Evolutionary conservation across 768 basidiomycete genomes (phyloP), one percentile per base, ranked within the genome.

Genomic region (Mycena vitilis): DNA sequence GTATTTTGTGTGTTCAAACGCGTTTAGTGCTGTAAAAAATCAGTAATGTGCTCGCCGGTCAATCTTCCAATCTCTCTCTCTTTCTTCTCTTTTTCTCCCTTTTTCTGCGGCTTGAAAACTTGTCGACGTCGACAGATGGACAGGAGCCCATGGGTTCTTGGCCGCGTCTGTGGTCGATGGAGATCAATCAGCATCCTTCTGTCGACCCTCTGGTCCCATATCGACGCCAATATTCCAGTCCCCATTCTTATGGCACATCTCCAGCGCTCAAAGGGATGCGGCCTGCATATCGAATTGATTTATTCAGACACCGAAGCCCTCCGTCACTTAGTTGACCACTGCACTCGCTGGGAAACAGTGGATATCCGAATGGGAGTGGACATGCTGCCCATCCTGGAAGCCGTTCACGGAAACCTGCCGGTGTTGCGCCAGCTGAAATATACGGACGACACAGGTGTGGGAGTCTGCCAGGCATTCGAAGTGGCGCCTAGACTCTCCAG

Each of bases 121-220:
- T n/a, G n/a, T n/a, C n/a, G n/a, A n/a, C 44, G 55, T 7, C 63
- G 53, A 34, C n/a, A 37, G 15, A 57, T n/a, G 12, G 54, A 49
- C 15, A 30, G 25, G 2, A 61, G 60, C 48, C 66, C 66, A 7
- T 67, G 66, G 66, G 20, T 61, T 4, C 37, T 61, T 42, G 54
- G 44, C 1, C 60, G 66, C 37, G 45, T 67, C 45, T 61, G 66
- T n/a, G 36, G 66, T 18, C 66, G 45, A 5, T 67, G 66, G 60
- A 18, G 66, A 47, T 11, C 45, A 8, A 23, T 61, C 53, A 67
- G 47, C 36, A 5, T 56, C 18, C 48, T 54, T 8, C 30, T 40
- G 0, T 11, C 65, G 16, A 40, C 36, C 1, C 60, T 67, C 23
- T 67, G 66, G 66, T 48, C 66, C 12, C 20, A 61, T 38, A 51